Evolutionary conservation across 176 grass and related monocot species (phyloP).

Genomic region (Microstegium vimineum): DNA sequence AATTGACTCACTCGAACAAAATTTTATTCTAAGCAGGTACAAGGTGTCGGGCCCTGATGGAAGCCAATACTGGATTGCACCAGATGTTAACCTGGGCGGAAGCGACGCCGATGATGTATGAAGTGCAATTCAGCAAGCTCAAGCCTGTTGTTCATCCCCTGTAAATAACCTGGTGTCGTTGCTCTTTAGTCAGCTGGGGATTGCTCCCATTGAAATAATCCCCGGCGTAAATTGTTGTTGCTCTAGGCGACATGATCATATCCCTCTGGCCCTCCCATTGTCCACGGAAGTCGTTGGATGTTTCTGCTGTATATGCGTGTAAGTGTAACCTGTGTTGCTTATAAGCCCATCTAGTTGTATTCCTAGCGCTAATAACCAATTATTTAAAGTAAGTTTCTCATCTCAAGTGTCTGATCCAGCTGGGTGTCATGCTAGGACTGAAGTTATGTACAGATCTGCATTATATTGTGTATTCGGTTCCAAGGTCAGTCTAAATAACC

Average conservation of each 20-base stretch:
- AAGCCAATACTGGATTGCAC: slow-evolving; percentile 53
- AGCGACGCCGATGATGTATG: slow-evolving; percentile 68
- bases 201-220: slow-evolving; percentile 37
- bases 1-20: background rate
- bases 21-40: slow-evolving; percentile 51
- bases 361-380: slow-evolving; percentile 2
- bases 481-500: no score
- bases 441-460: background rate
- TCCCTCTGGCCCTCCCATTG: background rate
- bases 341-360: slow-evolving; percentile 7
- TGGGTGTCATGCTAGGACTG: background rate
- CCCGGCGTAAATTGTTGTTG: slow-evolving; percentile 28
- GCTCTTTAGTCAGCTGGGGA: slow-evolving; percentile 20
- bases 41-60: slow-evolving; percentile 71
- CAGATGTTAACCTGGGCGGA: slow-evolving; percentile 50
- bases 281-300: background rate
- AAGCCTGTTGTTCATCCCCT: slow-evolving; percentile 9
- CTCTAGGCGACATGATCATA: slow-evolving; percentile 20
- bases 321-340: slow-evolving; percentile 8
- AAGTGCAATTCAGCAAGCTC: slow-evolving; percentile 3
- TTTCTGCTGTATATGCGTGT: slow-evolving; percentile 39
- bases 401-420: background rate
- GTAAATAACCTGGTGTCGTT: slow-evolving; percentile 38
- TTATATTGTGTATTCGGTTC: no score
- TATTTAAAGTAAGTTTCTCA: slow-evolving; percentile 2